Base-by-base conservation (phyloP, 768 basidiomycete genomes). In the Dacryopinax spathularia region DNA sequence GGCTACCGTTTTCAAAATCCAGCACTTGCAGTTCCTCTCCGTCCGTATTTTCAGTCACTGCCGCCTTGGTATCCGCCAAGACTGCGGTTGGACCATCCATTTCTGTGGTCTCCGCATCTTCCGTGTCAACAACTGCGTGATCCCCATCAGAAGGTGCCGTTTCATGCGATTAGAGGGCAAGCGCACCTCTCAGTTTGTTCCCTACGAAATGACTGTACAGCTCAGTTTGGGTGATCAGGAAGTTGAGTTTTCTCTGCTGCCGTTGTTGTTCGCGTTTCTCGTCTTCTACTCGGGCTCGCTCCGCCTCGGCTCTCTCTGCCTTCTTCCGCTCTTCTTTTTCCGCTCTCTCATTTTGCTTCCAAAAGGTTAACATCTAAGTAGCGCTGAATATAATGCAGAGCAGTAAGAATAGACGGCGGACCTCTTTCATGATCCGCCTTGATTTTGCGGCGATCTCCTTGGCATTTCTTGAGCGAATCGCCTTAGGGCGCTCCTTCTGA, bases 141-240 rank as follows among this genome's bases (percentile, higher is more conserved):
- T 31, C 59, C 62, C 29, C 3, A 33, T 63, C 12, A 63, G 33
- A 25, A 3, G 34, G 25, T 12, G 6, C 6, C 22, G 2, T 6
- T 20, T 4, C 7, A 7, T n/a, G 10, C 22, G 34, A 20, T 61
- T 5, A 61, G 41, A 22, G n/a, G n/a, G 33, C 0, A 41, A 12
- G 64, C 72, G 41, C 36, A 68, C 75, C 76, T 68, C 76, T 76
- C 65, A 78, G 81, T 76, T 98, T 98, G 75, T 86, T 96, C 33
- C 95, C 95, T 64, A 99, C 93, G 81, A 99, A 98, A 77, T 99
- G 96, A 68, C 91, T 93, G 75, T 98, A 99, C 7, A 98, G 82
- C 73, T 99, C 96, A 2, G 96, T 98, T 75, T 98, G 95, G 65
- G 91, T 97, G 74, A 99, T 93, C 75, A 99, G 79, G 77, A 98